Percentiles rank a stretch among this genome's conserved stretches.
Conservation (phyloP, 257 asterid genomes). For the Solanum virginianum region DNA sequence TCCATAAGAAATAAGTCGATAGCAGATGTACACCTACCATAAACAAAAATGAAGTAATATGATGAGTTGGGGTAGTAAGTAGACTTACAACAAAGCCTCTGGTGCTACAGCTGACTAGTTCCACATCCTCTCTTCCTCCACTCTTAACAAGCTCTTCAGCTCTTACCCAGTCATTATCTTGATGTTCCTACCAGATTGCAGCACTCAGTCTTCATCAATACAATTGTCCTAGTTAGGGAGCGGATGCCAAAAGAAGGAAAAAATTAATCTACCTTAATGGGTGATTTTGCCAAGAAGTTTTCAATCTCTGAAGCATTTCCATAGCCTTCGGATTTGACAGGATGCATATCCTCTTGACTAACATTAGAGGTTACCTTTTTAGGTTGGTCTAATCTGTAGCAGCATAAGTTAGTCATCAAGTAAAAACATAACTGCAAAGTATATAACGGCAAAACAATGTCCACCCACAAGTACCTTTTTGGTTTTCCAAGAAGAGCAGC, state of each 20-base stretch:
- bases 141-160: slow-evolving; percentile 57
- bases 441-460: not conserved
- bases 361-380: slow-evolving; percentile 23
- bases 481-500: slow-evolving; percentile 59
- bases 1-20: not conserved
- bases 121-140: slow-evolving; percentile 68
- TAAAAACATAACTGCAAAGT: not conserved
- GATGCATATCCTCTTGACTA: slow-evolving; percentile 17
- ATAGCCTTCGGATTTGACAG: slow-evolving; percentile 18
- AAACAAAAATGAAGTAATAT: not conserved
- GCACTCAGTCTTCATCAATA: slow-evolving; percentile 15
- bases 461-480: slow-evolving; percentile 32
- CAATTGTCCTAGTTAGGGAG: not conserved
- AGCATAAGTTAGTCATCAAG: slow-evolving; percentile 7
- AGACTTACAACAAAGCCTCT: slow-evolving; percentile 83
- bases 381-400: slow-evolving; percentile 53
- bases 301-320: slow-evolving; percentile 39
- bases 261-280: slow-evolving; percentile 38
- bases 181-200: slow-evolving; percentile 41
- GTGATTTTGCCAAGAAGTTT: slow-evolving; percentile 33
- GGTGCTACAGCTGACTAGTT: slow-evolving; percentile 68
- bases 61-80: not conserved
- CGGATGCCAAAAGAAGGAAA: not conserved
- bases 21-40: not conserved
- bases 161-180: slow-evolving; percentile 68